Percentiles rank a stretch among this genome's conserved stretches.
Evolutionary conservation across 2,329 filamentous ascomycete species (phyloP).

Genomic region (Fonsecaea erecta): DNA sequence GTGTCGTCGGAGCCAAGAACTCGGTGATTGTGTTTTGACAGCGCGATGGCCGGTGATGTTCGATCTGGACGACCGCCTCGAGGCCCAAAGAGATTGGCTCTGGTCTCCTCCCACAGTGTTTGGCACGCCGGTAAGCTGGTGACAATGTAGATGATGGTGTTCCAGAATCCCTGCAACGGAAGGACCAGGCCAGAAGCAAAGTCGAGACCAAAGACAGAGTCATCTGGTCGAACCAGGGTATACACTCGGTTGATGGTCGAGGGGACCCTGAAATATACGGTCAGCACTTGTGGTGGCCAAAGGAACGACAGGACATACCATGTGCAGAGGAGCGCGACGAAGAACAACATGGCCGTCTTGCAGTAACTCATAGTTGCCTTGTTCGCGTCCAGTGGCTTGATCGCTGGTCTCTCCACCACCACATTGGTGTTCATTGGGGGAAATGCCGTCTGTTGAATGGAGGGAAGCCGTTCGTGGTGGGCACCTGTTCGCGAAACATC

Average conservation of each 20-base stretch:
- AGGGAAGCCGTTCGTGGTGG: constrained; percentile 11
- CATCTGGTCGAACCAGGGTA: constrained; percentile 62
- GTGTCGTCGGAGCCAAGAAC: constrained; percentile 17
- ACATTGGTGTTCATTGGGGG: constrained; percentile 11
- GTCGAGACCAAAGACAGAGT: constrained; percentile 63
- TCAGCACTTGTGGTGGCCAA: neutral
- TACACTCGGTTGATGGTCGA: constrained; percentile 79
- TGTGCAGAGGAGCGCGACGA: constrained; percentile 49
- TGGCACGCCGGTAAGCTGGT: constrained; percentile 70
- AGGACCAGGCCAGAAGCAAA: constrained; percentile 74
- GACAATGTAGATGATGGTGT: constrained; percentile 74
- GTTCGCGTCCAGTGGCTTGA: constrained; percentile 40
- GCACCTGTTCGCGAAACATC: neutral
- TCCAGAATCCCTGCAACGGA: constrained; percentile 84
- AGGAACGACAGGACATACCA: constrained; percentile 40
- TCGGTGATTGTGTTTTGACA: constrained; percentile 7
- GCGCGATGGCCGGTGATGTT: neutral
- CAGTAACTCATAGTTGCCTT: constrained; percentile 47
- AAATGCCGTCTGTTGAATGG: constrained; percentile 9
- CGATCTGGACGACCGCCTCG: constrained; percentile 9
- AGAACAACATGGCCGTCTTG: constrained; percentile 48
- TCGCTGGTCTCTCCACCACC: constrained; percentile 11
- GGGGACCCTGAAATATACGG: constrained; percentile 54
- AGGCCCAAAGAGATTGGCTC: constrained; percentile 1
- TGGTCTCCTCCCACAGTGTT: constrained; percentile 34